These are phyloP conservation scores for Suillus subaureus DNA, from an alignment of 768 basidiomycete species.

Conservation along the genomic window DNA sequence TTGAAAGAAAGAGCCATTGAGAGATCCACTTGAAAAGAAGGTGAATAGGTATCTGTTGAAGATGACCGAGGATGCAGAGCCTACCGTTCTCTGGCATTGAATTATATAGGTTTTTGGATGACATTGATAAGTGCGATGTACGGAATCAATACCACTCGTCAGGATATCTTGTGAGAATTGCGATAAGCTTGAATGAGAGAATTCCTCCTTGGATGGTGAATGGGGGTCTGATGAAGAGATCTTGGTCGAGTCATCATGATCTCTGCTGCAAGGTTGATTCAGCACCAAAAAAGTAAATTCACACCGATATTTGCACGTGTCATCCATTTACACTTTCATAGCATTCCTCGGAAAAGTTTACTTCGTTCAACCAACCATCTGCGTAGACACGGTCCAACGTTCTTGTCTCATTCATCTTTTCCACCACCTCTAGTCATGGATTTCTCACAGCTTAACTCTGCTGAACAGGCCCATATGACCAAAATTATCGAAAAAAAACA, in stretches of 20 bases:
- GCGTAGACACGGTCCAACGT: constrained; percentile 6
- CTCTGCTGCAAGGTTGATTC: background rate
- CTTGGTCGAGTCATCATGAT: constrained; percentile 11
- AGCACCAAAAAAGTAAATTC: constrained; percentile 9
- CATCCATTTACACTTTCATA: background rate
- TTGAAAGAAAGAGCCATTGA: constrained; percentile 75
- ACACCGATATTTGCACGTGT: constrained; percentile 8
- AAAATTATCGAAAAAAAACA: constrained; percentile 96
- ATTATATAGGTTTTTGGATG: constrained; percentile 20
- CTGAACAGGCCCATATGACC: constrained; percentile 97
- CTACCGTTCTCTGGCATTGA: constrained; percentile 20
- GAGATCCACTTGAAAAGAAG: constrained; percentile 38
- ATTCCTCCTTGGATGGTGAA: constrained; percentile 3
- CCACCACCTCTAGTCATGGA: constrained; percentile 60
- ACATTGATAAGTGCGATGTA: background rate
- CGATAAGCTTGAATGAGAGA: constrained; percentile 8
- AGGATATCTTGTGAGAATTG: constrained; percentile 15
- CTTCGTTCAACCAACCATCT: constrained; percentile 15
- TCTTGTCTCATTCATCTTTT: constrained; percentile 10
- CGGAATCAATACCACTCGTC: constrained; percentile 17
- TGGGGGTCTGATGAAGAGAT: constrained; percentile 10
- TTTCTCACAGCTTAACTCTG: constrained; percentile 84
- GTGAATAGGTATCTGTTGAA: constrained; percentile 21
- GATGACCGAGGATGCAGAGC: constrained; percentile 14
- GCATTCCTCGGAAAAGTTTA: constrained; percentile 7